Evolutionary conservation across 2,329 filamentous ascomycete genomes (phyloP).

Genomic region (Fusarium mundagurra): DNA sequence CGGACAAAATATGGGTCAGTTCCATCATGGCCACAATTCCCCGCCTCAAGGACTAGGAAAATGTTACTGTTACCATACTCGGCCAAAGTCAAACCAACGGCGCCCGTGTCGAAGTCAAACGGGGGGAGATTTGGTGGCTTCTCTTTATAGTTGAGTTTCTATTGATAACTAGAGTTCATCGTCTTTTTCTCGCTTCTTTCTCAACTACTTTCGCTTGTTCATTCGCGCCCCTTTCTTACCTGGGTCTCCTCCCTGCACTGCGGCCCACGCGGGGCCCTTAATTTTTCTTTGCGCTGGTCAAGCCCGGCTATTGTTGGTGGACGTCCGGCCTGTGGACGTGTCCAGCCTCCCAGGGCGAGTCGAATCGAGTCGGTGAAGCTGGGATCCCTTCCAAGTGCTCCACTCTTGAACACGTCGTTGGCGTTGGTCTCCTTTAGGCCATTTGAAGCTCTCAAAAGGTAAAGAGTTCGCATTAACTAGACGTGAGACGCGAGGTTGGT

Average conservation of each 20-base stretch:
- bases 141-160: not conserved
- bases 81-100: conserved; percentile 9
- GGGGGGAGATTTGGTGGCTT: not conserved
- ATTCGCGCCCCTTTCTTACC: conserved; percentile 8
- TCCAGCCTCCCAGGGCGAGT: conserved; percentile 23
- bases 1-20: conserved; percentile 31
- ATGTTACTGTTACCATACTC: conserved; percentile 3
- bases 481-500: conserved; percentile 20
- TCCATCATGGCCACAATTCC: conserved; percentile 17
- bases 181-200: not conserved
- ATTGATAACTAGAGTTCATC: not conserved
- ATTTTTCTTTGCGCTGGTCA: conserved; percentile 30
- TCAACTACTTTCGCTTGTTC: not conserved
- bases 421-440: conserved; percentile 36
- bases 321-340: conserved; percentile 17
- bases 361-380: conserved; percentile 37
- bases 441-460: conserved; percentile 37
- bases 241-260: conserved; percentile 21
- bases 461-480: conserved; percentile 28
- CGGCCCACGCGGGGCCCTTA: conserved; percentile 36
- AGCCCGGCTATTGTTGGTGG: not conserved
- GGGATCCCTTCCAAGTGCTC: conserved; percentile 33
- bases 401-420: conserved; percentile 35
- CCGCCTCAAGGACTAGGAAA: conserved; percentile 27
- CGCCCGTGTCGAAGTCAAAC: conserved; percentile 3